Evolutionary conservation across 352 stramenopile species (phyloP).

Genomic region (Sclerospora graminicola): DNA sequence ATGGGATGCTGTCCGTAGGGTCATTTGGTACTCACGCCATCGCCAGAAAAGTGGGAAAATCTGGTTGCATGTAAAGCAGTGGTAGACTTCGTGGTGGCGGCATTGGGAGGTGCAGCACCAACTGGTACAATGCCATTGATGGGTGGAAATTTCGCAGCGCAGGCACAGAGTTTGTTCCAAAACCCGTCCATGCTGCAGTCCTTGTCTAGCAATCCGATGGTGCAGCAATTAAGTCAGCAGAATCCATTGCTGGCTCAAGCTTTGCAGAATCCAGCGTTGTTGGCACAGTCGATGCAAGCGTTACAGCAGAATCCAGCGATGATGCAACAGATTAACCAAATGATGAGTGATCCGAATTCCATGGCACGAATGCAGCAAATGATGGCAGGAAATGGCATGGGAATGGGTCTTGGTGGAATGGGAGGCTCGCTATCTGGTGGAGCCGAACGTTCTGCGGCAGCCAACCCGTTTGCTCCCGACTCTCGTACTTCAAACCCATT

Average conservation of each 20-base stretch:
- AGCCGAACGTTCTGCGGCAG: conserved; percentile 9
- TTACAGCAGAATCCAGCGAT: conserved; percentile 73
- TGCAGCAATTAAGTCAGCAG: conserved; percentile 70
- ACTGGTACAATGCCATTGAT: conserved; percentile 11
- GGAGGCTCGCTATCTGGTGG: conserved; percentile 22
- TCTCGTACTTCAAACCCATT: conserved; percentile 8
- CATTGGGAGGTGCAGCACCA: conserved; percentile 4
- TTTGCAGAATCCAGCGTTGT: conserved; percentile 61
- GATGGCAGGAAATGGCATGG: conserved; percentile 29
- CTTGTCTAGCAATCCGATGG: conserved; percentile 53
- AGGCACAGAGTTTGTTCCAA: conserved; percentile 58
- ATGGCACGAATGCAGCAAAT: conserved; percentile 69
- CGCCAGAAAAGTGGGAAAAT: conserved; percentile 63
- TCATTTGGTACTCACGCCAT: conserved; percentile 59
- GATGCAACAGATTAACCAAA: conserved; percentile 72
- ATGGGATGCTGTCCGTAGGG: conserved; percentile 21
- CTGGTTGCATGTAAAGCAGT: conserved; percentile 52
- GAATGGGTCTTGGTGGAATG: conserved; percentile 8
- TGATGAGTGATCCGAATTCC: conserved; percentile 68
- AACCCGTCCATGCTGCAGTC: conserved; percentile 66
- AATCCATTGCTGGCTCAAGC: conserved; percentile 76
- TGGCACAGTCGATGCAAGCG: conserved; percentile 52
- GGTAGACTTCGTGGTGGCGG: conserved; percentile 33
- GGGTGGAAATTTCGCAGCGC: conserved; percentile 33
- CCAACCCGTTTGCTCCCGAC: conserved; percentile 35